Evolutionary conservation across 208 protist genomes (phyloP).

Genomic region (Plasmodiophora brassicae): DNA sequence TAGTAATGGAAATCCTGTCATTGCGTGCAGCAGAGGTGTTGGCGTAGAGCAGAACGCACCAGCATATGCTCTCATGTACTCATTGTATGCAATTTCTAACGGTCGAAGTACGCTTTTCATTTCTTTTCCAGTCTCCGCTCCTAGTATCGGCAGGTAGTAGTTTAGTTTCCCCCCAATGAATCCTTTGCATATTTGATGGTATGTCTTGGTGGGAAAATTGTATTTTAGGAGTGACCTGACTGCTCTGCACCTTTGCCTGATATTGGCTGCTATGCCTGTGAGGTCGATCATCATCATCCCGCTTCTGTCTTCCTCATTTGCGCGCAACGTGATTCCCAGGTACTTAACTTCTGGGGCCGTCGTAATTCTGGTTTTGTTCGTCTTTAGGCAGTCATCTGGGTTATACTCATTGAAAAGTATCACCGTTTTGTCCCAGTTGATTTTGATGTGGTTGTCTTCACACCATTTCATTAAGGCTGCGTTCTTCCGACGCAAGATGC

Average conservation of each 20-base stretch:
- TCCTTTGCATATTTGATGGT: not conserved
- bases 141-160: no score
- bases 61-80: no score
- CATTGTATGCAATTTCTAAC: no score
- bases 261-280: not conserved
- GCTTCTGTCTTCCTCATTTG: not conserved
- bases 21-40: no score
- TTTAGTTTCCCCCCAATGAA: conserved; percentile 27
- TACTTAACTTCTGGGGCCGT: not conserved
- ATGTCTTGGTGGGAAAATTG: not conserved
- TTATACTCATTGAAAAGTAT: not conserved
- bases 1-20: no score
- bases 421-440: not conserved
- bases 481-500: not conserved
- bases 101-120: no score
- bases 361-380: not conserved
- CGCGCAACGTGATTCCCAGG: not conserved
- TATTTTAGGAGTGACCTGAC: not conserved
- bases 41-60: no score
- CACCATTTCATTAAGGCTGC: not conserved
- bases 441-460: not conserved
- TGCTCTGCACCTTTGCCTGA: not conserved
- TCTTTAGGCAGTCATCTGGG: not conserved
- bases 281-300: not conserved
- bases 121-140: no score